Evolutionary conservation across 2,329 filamentous ascomycete species (phyloP).

Genomic region (Colletotrichum melonis): DNA sequence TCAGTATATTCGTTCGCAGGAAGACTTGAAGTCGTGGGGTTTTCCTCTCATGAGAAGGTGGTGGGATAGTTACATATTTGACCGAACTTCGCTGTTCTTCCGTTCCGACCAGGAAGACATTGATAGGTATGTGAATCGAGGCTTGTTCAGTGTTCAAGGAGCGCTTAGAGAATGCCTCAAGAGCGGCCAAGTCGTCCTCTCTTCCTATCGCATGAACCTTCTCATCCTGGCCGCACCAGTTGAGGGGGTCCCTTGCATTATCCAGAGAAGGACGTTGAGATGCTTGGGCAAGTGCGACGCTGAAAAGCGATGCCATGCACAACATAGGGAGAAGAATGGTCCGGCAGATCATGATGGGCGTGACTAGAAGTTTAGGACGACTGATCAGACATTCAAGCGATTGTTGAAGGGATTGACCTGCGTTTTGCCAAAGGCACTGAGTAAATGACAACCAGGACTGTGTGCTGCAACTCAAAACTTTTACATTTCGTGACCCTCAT

Average conservation of each 20-base stretch:
- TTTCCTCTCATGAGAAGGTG: neutral
- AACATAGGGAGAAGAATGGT: neutral
- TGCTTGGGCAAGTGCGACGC: neutral
- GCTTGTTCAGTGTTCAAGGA: neutral
- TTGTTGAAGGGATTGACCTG: neutral
- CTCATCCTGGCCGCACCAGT: neutral
- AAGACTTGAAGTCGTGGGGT: too few relatives aligned
- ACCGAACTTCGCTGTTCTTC: neutral
- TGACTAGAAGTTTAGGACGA: neutral
- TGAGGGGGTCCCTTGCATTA: neutral
- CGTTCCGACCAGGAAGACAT: neutral
- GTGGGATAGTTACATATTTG: neutral
- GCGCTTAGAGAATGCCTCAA: neutral
- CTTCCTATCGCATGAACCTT: neutral
- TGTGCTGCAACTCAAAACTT: neutral
- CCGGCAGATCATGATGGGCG: neutral
- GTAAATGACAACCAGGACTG: neutral
- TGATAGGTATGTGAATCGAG: neutral
- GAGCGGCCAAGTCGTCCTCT: neutral
- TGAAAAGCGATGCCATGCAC: neutral
- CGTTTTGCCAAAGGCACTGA: neutral
- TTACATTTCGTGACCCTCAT: neutral
- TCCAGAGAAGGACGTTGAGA: neutral
- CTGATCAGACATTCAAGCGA: neutral
- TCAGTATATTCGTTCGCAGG: neutral